Base-by-base conservation (phyloP, 2,329 filamentous ascomycete species). In the Trichoderma koningii region DNA sequence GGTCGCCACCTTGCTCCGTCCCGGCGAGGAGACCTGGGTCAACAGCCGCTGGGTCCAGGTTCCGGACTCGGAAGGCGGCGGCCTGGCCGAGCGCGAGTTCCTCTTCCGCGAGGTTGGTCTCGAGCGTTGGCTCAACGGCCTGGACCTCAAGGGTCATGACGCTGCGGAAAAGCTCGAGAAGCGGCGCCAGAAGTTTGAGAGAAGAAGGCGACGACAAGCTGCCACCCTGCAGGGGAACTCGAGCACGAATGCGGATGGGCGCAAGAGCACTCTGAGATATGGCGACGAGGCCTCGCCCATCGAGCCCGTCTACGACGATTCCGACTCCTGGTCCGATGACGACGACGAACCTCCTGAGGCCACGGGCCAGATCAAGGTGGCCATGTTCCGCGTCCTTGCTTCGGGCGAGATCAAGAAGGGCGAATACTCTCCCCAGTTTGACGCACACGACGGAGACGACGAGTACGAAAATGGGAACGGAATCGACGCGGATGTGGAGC, bases 31-130 rank as follows among this genome's bases (percentile, higher is more conserved):
- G 79, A 99, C 95, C 2, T 99, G 95, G 95, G 96, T 99, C 26
- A 99, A 98, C 74, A 97, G 93, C 64, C 85, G 95, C 71, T 99
- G 95, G 95, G 95, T 99, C 56, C 94, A 96, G 74, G 88, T 99
- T 7, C 92, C 94, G 3, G 89, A 93, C 30, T 87, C 89, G 26
- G 94, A 98, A 78, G 94, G 94, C 38, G 95, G 95, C 56, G 95
- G 95, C 48, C 85, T 99, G 52, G 95, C 95, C 34, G 95, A 99
- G 81, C 88, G 95, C 69, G 95, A 99, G 75, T 99, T 99, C 71
- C 81, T 99, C 69, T 99, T 99, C 79, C 91, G 94, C 64, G 95
- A 99, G 77, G 95, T 99, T 55, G 95, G 95, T 2, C 81, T 99
- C 61, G 95, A 99, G 79, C 85, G 93, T 71, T 99, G 95, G 93